phyloP scores from a whole-genome alignment of 768 basidiomycete genomes.

The Sarcodon aspratus region DNA sequence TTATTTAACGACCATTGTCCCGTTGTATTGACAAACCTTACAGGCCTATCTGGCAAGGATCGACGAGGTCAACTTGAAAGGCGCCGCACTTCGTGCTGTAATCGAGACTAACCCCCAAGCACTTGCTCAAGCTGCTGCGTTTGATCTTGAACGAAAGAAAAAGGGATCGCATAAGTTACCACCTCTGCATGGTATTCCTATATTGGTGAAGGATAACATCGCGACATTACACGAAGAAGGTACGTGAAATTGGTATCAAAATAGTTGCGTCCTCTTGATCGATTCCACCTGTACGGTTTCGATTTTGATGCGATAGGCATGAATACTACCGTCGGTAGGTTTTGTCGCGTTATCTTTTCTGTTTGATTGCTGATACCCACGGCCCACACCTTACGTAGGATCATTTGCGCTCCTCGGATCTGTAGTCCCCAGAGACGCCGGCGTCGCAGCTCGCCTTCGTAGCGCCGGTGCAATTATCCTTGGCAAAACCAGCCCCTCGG shows the following conservation, averaged over 20 bases:
- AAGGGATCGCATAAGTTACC: conserved; percentile 12
- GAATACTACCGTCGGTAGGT: conserved; percentile 23
- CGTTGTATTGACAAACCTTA: not conserved
- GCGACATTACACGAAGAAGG: conserved; percentile 19
- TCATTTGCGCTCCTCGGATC: conserved; percentile 21
- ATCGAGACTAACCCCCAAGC: conserved; percentile 47
- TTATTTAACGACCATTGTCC: not conserved
- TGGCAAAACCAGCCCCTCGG: conserved; percentile 30
- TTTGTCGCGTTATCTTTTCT: not conserved
- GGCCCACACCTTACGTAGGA: conserved; percentile 11
- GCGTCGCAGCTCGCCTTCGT: conserved; percentile 17
- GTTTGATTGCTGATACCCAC: not conserved
- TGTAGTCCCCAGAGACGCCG: conserved; percentile 20
- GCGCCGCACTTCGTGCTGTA: conserved; percentile 44
- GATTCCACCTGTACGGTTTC: not conserved
- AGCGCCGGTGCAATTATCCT: conserved; percentile 25
- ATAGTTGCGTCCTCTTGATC: not conserved
- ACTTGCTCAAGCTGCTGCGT: conserved; percentile 35
- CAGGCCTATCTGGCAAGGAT: conserved; percentile 60
- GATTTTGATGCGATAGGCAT: conserved; percentile 14
- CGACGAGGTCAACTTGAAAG: conserved; percentile 55
- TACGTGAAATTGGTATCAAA: conserved; percentile 1
- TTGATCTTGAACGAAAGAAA: conserved; percentile 12
- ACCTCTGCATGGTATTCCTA: conserved; percentile 22
- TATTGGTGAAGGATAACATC: conserved; percentile 25